These are phyloP conservation scores for Melanogaster broomeanus DNA, from an alignment of 768 basidiomycete genomes.

Conservation along the genomic window DNA sequence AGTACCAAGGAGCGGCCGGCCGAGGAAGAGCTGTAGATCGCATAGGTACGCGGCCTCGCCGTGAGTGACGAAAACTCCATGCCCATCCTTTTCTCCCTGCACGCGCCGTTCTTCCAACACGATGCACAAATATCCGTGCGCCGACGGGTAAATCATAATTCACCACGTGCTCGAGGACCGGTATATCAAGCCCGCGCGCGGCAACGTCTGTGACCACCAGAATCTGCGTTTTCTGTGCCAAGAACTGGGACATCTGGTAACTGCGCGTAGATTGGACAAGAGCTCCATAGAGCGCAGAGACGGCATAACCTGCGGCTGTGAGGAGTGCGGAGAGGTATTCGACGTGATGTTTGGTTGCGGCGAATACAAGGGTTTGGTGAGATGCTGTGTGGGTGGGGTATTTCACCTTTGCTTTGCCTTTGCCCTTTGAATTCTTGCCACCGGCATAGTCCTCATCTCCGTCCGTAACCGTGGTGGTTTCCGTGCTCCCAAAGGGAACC, in stretches of 20 bases:
- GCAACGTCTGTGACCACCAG: slow-evolving; percentile 98
- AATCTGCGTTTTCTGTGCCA: slow-evolving; percentile 74
- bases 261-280: slow-evolving; percentile 90
- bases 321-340: slow-evolving; percentile 88
- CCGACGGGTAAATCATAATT: slow-evolving; percentile 99
- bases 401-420: slow-evolving; percentile 53
- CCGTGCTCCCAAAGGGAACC: slow-evolving; percentile 59
- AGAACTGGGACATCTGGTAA: slow-evolving; percentile 89
- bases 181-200: slow-evolving; percentile 97
- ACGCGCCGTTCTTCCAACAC: slow-evolving; percentile 94
- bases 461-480: slow-evolving; percentile 24
- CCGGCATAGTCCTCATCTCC: slow-evolving; percentile 22
- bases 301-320: slow-evolving; percentile 77
- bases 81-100: slow-evolving; percentile 96
- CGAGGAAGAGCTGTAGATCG: slow-evolving; percentile 92
- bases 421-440: slow-evolving; percentile 44
- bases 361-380: slow-evolving; percentile 93
- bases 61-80: slow-evolving; percentile 89
- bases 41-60: slow-evolving; percentile 86
- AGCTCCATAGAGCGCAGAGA: slow-evolving; percentile 94
- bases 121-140: slow-evolving; percentile 91
- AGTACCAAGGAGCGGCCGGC: slow-evolving; percentile 66
- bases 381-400: slow-evolving; percentile 56
- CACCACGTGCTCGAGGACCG: slow-evolving; percentile 92
- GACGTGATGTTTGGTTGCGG: slow-evolving; percentile 97